Conservation (phyloP, 1,284 basidiomycete genomes). For the Microstroma glucosiphilum region DNA sequence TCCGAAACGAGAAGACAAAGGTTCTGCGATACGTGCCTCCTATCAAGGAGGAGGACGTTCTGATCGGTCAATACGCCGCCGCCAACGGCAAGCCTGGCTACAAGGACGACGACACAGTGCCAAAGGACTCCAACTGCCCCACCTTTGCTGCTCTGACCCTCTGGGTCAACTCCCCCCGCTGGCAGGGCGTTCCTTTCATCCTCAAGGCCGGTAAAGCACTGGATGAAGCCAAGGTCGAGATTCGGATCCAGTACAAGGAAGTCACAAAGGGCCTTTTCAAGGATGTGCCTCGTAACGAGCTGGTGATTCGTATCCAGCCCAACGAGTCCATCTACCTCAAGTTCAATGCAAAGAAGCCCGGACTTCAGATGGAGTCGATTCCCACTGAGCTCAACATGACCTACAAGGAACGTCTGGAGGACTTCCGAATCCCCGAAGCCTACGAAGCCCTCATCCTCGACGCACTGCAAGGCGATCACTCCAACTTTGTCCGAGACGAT, state of each 20-base stretch:
- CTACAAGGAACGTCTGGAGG: conserved; percentile 14
- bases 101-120: conserved; percentile 52
- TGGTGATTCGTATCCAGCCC: conserved; percentile 49
- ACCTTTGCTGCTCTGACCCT: conserved; percentile 50
- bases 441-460: conserved; percentile 51
- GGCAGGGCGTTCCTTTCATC: conserved; percentile 49
- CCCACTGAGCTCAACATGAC: conserved; percentile 1
- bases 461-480: conserved; percentile 50
- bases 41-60: conserved; percentile 44
- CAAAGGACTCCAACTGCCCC: conserved; percentile 52
- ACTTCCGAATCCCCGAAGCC: conserved; percentile 46
- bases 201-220: conserved; percentile 49
- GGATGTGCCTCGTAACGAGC: conserved; percentile 42
- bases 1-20: conserved; percentile 51
- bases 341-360: conserved; percentile 46
- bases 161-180: conserved; percentile 45
- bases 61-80: conserved; percentile 51
- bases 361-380: conserved; percentile 27
- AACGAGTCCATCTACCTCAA: conserved; percentile 48
- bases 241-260: conserved; percentile 48
- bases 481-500: conserved; percentile 51
- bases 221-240: conserved; percentile 48
- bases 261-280: conserved; percentile 27
- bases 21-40: conserved; percentile 48
- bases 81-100: conserved; percentile 51